phyloP scores from a whole-genome alignment of 2,329 filamentous ascomycete genomes.

The Penicillium sp. region DNA sequence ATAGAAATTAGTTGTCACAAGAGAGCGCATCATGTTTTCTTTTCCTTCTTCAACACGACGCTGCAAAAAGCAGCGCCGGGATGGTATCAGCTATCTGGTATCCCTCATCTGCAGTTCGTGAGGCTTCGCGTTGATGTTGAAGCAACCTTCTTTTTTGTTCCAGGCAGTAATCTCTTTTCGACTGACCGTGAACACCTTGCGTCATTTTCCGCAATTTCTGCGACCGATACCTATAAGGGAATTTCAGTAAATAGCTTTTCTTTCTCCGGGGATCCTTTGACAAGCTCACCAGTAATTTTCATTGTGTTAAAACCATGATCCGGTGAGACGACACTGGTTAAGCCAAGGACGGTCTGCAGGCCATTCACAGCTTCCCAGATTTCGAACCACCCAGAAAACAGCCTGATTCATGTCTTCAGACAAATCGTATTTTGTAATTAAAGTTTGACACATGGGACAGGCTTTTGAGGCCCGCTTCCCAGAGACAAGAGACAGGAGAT shows the following conservation, averaged over 20 bases:
- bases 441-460: conserved; percentile 7
- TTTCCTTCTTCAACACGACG: background rate
- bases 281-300: conserved; percentile 4
- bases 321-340: conserved; percentile 12
- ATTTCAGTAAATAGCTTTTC: conserved; percentile 1
- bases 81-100: background rate
- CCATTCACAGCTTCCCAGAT: conserved; percentile 10
- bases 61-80: conserved; percentile 2
- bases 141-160: conserved; percentile 5
- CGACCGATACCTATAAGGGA: conserved; percentile 4
- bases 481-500: too few relatives aligned
- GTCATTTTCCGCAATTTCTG: conserved; percentile 1
- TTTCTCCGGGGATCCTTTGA: conserved; percentile 4
- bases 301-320: conserved; percentile 1
- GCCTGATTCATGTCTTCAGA: conserved; percentile 5
- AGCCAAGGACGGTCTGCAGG: conserved; percentile 4
- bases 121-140: conserved; percentile 7
- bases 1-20: conserved; percentile 2
- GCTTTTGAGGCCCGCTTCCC: conserved; percentile 3
- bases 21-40: background rate
- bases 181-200: conserved; percentile 4
- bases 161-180: conserved; percentile 7
- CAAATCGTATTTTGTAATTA: conserved; percentile 2
- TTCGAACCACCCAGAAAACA: conserved; percentile 6
- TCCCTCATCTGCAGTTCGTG: conserved; percentile 4